Base-by-base conservation (phyloP, 73 alveolate species). In the Tetrahymena elliotti region DNA sequence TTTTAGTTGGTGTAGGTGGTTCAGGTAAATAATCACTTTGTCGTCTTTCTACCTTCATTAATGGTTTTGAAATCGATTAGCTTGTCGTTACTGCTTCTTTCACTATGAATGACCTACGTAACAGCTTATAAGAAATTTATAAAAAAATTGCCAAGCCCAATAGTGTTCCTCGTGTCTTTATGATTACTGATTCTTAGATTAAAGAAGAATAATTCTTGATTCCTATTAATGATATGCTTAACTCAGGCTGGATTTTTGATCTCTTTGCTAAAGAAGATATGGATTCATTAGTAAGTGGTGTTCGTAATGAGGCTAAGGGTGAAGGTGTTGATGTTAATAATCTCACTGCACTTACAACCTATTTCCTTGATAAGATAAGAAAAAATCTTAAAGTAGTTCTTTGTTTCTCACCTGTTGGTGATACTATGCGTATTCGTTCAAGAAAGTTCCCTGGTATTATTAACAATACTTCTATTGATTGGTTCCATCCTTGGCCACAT, bases 401-500 rank as follows among this genome's bases (percentile, higher is more conserved):
- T 83, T 98, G 99, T 96, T 99, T 99, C 99, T 98, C 99, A 13
- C 99, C 99, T 52, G 99, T 99, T n/a, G 99, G 99, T 20, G 99
- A 99, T 94, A 97, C 99, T 37, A 97, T 99, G 97, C 98, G 99
- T 97, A 97, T 98, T 93, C 98, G 99, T 96, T 99, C 99, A 84
- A 98, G 99, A 95, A 99, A 99, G 97, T 99, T 99, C 99, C 99
- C 99, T 83, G 99, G 99, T 39, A 98, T 99, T 54, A 99, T 99
- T 95, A 98, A 98, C 94, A 98, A 99, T 94, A 98, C 99, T 82
- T 97, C 99, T 68, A 99, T 99, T 93, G 99, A 99, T 97, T 99
- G 99, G 99, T 99, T 99, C 99, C 99, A 99, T 97, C 99, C 99
- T 94, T 99, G 99, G 99, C 99, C 99, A 53, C 98, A 98, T 95